A percentile compares a stretch with the other conserved stretches of the same genome.
phyloP scores from a whole-genome alignment of 2,329 filamentous ascomycete species.

The Pleomassaria siparia region DNA sequence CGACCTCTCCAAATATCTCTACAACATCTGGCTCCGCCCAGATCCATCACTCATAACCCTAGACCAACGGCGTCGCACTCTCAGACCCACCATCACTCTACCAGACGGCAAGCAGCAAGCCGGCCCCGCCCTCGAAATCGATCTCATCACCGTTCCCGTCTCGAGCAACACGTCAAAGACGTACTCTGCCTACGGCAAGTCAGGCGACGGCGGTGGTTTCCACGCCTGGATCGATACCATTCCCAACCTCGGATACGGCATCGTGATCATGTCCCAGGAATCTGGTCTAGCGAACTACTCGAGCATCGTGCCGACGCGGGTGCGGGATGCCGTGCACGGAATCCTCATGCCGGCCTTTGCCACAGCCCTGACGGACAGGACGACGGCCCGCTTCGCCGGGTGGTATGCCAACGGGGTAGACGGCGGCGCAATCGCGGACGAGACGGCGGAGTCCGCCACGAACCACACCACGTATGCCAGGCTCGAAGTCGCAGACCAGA shows the following conservation, averaged over 20 bases:
- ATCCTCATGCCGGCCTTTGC: conserved; percentile 31
- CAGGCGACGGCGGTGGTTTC: conserved; percentile 36
- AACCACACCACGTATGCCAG: conserved; percentile 22
- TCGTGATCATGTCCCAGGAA: conserved; percentile 25
- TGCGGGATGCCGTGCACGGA: conserved; percentile 22
- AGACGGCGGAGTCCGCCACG: conserved; percentile 7
- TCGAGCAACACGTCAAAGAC: conserved; percentile 19
- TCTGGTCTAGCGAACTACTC: conserved; percentile 17
- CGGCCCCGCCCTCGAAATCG: conserved; percentile 36
- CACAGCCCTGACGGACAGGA: conserved; percentile 16
- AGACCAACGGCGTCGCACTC: conserved; percentile 24
- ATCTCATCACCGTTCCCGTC: conserved; percentile 14
- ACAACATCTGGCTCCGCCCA: conserved; percentile 27
- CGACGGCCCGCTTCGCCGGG: conserved; percentile 23
- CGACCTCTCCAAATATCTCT: conserved; percentile 28
- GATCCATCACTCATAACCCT: conserved; percentile 24
- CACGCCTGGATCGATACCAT: conserved; percentile 34
- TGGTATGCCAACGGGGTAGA: conserved; percentile 21
- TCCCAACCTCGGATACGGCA: conserved; percentile 33
- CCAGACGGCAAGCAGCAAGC: conserved; percentile 31
- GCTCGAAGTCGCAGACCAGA: conserved; percentile 27
- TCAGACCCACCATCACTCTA: conserved; percentile 24
- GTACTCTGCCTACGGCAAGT: conserved; percentile 33
- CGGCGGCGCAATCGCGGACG: conserved; percentile 21
- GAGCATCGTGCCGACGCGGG: conserved; percentile 16